Evolutionary conservation across 345 rosid genomes (phyloP), one percentile per base, ranked within the genome.

Genomic region (Cochlearia excelsa): DNA sequence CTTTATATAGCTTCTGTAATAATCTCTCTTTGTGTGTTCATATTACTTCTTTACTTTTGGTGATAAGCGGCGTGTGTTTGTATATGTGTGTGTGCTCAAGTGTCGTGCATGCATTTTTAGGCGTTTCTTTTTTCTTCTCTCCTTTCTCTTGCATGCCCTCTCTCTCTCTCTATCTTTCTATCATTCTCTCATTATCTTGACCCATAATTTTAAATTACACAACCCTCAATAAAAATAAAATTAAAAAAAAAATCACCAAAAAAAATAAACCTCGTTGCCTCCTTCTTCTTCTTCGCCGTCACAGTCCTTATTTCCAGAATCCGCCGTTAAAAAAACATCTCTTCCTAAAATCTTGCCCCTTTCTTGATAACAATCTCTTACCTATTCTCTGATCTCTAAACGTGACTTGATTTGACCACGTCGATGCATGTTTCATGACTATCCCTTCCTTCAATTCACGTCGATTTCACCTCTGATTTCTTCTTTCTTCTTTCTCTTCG

Each of bases 71-170:
- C 69, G 84, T 72, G 86, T 80, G 74, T 55, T 11, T 38, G n/a
- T 33, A 5, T 38, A 1, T 3, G 56, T 10, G 63, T 71, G 37
- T 34, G 37, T 34, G 23, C 23, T 16, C 23, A 77, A 78, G 84
- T 84, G 82, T 81, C 84, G 86, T 86, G 95, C 88, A 85, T 80
- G 84, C 88, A 84, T 79, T 81, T 33, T 82, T 79, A 67, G 65
- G 83, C 89, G 77, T 80, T 82, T 77, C 75, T 74, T 50, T 54
- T 33, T 33, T 33, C 35, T 45, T 27, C 35, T 27, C 40, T 37
- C 40, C 46, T 38, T 63, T 64, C 23, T 68, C 64, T 76, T 79
- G 82, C 84, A 79, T 82, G 86, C 83, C 45, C 80, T 60, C 63
- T 69, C 78, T 75, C 65, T 68, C 26, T 54, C 61, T 6, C 0